These are phyloP conservation scores for Durusdinium trenchii DNA, from an alignment of 73 alveolate genomes.

Conservation along the genomic window DNA sequence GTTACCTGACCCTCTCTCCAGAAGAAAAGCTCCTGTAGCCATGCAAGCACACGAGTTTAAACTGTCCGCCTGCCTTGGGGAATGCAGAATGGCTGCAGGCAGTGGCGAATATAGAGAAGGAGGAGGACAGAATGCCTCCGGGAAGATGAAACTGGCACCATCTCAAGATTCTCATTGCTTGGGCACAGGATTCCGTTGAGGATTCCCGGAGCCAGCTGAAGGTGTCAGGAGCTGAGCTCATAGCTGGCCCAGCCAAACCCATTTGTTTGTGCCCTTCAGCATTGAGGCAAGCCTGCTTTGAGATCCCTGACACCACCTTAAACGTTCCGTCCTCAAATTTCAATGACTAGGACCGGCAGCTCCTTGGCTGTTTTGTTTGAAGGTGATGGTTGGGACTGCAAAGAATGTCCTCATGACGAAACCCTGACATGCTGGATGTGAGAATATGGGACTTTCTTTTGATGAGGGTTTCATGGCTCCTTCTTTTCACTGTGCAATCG, in stretches of 20 bases:
- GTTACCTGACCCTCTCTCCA: no score
- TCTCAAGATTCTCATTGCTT: no score
- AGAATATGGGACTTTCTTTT: not conserved
- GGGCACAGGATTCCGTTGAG: conserved; percentile 10
- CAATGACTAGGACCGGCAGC: no score
- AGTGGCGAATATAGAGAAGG: no score
- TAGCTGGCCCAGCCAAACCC: not conserved
- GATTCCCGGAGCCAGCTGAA: conserved; percentile 30
- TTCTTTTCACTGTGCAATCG: not conserved
- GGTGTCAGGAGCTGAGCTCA: not conserved
- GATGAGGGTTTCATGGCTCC: no score
- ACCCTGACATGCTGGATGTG: not conserved
- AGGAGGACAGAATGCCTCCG: no score
- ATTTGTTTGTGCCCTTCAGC: not conserved
- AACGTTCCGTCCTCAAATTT: not conserved
- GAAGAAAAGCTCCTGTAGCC: no score
- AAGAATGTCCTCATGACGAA: conserved; percentile 66
- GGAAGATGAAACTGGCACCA: no score
- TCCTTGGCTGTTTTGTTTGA: not conserved
- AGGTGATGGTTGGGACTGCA: conserved; percentile 89
- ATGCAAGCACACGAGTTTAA: no score
- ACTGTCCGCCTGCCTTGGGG: no score
- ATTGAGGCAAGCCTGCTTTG: conserved; percentile 69
- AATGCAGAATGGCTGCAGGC: no score
- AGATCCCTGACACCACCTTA: conserved; percentile 70